These are phyloP conservation scores for Arthrobotrys pseudoclavata DNA, from an alignment of 2,329 filamentous ascomycete species.

Conservation along the genomic window DNA sequence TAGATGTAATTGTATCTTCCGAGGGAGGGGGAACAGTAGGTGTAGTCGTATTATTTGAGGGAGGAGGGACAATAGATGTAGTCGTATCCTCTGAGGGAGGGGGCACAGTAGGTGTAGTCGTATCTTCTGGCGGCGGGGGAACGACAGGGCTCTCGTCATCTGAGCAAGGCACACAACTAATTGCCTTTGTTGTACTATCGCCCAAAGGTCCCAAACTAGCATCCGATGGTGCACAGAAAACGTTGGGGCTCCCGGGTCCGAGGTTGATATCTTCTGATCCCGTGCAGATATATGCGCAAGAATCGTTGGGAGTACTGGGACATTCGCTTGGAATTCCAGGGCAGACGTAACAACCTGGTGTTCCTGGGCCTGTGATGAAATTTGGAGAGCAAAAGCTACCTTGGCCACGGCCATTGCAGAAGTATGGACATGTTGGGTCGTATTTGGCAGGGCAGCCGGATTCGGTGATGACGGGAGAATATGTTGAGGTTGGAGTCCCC, in stretches of 20 bases:
- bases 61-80: not conserved
- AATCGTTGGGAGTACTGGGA: not conserved
- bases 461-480: not conserved
- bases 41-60: not conserved
- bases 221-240: not conserved
- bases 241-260: not conserved
- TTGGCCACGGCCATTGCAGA: not conserved
- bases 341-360: constrained; percentile 18
- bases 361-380: constrained; percentile 7
- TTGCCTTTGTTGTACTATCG: not conserved
- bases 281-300: constrained; percentile 12
- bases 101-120: too few relatives aligned
- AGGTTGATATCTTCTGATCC: not conserved
- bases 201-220: not conserved
- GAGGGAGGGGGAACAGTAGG: not conserved
- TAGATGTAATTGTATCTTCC: not conserved
- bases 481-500: not conserved
- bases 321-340: constrained; percentile 8
- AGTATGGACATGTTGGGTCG: constrained; percentile 1
- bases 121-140: not conserved
- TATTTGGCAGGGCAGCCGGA: not conserved
- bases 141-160: not conserved
- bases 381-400: not conserved
- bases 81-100: not conserved
- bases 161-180: not conserved